Conservation (phyloP, 2,329 filamentous ascomycete genomes). For the Alternaria conjuncta region DNA sequence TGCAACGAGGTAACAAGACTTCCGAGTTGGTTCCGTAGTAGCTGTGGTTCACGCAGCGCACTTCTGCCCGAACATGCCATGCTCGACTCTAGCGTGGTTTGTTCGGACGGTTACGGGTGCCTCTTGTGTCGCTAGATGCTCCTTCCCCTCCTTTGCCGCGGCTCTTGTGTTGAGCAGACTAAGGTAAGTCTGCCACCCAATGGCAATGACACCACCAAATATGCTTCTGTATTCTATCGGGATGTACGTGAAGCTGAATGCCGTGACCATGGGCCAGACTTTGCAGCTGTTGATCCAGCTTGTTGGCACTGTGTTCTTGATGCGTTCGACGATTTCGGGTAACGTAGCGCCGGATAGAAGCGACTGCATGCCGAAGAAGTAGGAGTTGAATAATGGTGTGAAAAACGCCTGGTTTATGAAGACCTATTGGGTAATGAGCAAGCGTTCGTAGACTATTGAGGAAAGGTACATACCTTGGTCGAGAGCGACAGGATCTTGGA, state of each 20-base stretch:
- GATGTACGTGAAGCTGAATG: slow-evolving; percentile 85
- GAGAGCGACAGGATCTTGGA: slow-evolving; percentile 73
- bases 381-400: slow-evolving; percentile 68
- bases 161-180: slow-evolving; percentile 78
- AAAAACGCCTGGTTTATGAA: slow-evolving; percentile 79
- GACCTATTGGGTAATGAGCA: slow-evolving; percentile 54
- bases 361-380: slow-evolving; percentile 61
- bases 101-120: neutral
- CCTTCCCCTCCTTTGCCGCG: slow-evolving; percentile 61
- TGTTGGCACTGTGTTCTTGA: slow-evolving; percentile 76
- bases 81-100: slow-evolving; percentile 5
- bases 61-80: slow-evolving; percentile 17
- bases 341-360: slow-evolving; percentile 65
- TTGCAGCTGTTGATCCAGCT: slow-evolving; percentile 82
- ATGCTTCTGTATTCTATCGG: slow-evolving; percentile 79
- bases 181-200: slow-evolving; percentile 93
- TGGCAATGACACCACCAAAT: slow-evolving; percentile 76
- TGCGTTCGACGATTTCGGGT: slow-evolving; percentile 70
- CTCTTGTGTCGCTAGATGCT: slow-evolving; percentile 18
- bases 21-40: neutral
- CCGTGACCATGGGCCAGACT: slow-evolving; percentile 86
- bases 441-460: neutral
- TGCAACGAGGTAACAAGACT: neutral
- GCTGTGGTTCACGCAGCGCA: slow-evolving; percentile 17
- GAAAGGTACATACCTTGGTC: slow-evolving; percentile 60